Base-by-base conservation (phyloP, 371 early-diverging fungal species). In the Mortierella sp. region DNA sequence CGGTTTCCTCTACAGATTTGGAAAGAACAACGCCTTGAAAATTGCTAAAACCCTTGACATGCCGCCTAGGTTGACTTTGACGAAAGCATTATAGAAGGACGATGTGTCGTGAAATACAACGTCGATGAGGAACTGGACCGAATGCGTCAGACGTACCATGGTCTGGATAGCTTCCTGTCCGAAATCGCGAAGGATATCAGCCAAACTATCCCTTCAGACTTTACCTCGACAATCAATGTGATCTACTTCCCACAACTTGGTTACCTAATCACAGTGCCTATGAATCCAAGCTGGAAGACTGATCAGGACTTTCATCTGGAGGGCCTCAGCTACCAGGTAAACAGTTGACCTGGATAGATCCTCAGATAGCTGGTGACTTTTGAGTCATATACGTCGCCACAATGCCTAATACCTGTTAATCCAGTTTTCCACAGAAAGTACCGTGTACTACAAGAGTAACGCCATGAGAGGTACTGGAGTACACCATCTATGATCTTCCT, bases 221-320 rank as follows among this genome's bases (percentile, higher is more conserved):
- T 87, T 52, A 80, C 84, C 0, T 66, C 78, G 6, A 63, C 80
- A 0, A 62, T 92, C 51, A 91, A 91, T 54, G 92, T 94, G 7
- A 86, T 94, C 8, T 94, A 94, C 66, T 93, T 93, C 70, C 94
- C 94, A 4, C 90, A 91, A 79, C 82, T 94, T 3, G 94, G 94
- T 1, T 94, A 89, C 58, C 70, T 94, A 12, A 80, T 93, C 19
- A 87, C 93, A 1, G 68, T 91, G 3, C 91, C 93, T 3, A 79
- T 82, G 54, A 77, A 80, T 52, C 72, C 72, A 4, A 69, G 83
- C 19, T 83, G 66, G 83, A 81, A 57, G 45, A 60, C 78, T 58
- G 69, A 79, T 53, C 71, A 79, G 22, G 83, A 81, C 39, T 77
- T 81, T 61, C 50, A 60, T 24, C 74, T 82, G 27, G 80, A 80